Percentiles rank a stretch among this genome's conserved stretches.
phyloP scores from a whole-genome alignment of 2,329 filamentous ascomycete species.

The Cladosporium sp. region DNA sequence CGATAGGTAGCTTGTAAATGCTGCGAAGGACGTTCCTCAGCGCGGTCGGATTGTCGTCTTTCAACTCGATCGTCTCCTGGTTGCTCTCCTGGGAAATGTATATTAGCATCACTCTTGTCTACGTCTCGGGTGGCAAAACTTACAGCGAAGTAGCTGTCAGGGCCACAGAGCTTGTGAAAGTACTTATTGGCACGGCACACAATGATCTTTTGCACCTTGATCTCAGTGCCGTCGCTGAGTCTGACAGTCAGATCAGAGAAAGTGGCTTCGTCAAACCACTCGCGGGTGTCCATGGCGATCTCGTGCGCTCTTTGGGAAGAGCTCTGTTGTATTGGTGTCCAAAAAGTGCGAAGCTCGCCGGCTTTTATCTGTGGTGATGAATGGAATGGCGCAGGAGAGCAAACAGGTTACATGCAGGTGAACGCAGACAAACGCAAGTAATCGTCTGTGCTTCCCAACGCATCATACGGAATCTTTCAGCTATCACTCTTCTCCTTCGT shows the following conservation, averaged over 20 bases:
- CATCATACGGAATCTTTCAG: no score
- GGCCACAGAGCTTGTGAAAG: not conserved
- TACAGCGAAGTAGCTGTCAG: not conserved
- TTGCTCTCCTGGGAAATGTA: not conserved
- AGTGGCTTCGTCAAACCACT: not conserved
- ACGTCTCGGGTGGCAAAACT: not conserved
- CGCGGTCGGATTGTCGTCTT: not conserved
- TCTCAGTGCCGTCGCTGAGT: not conserved
- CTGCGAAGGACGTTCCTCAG: not conserved
- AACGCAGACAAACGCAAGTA: no score
- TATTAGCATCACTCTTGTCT: no score
- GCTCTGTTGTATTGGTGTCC: no score
- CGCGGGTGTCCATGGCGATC: not conserved
- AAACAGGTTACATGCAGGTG: no score
- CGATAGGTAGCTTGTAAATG: not conserved
- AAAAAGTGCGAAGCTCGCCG: no score
- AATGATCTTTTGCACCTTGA: not conserved
- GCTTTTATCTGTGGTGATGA: no score
- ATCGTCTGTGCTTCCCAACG: no score
- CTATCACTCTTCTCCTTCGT: no score
- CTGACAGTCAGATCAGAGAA: not conserved
- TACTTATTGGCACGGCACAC: not conserved
- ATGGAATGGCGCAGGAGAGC: no score
- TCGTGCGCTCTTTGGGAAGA: no score
- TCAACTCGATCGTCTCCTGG: not conserved